Evolutionary conservation across 805 yeast species (phyloP).

Genomic region (Myxozyma udenii): DNA sequence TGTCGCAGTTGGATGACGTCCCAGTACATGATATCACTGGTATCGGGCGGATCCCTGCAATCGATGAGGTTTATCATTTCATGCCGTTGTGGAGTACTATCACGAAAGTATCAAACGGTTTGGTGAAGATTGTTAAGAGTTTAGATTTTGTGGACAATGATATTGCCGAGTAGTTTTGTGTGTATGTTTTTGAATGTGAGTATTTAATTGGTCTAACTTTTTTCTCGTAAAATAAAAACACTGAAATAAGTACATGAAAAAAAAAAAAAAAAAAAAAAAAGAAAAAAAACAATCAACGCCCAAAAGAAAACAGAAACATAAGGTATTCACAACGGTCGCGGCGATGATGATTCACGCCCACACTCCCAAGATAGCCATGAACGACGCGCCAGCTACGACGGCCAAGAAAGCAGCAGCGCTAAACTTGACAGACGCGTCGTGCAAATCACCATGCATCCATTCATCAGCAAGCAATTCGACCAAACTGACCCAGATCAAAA

Average conservation of each 20-base stretch:
- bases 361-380: constrained; percentile 71
- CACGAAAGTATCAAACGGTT: constrained; percentile 61
- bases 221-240: too few species aligned
- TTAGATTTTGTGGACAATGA: constrained; percentile 44
- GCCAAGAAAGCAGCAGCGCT: constrained; percentile 53
- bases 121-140: constrained; percentile 56
- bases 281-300: background rate
- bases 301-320: background rate
- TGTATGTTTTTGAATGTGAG: constrained; percentile 36
- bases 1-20: background rate
- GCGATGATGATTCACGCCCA: background rate
- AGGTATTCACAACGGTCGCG: too few species aligned
- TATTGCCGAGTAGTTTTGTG: background rate
- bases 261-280: background rate
- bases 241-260: too few species aligned
- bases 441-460: constrained; percentile 59
- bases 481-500: constrained; percentile 69
- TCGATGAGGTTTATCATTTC: constrained; percentile 63
- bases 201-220: too few species aligned
- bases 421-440: constrained; percentile 54
- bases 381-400: constrained; percentile 56
- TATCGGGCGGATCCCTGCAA: constrained; percentile 60
- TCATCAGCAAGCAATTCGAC: constrained; percentile 81
- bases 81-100: constrained; percentile 65
- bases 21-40: constrained; percentile 26